Conservation (phyloP, 768 basidiomycete species). For the Russula compacta region DNA sequence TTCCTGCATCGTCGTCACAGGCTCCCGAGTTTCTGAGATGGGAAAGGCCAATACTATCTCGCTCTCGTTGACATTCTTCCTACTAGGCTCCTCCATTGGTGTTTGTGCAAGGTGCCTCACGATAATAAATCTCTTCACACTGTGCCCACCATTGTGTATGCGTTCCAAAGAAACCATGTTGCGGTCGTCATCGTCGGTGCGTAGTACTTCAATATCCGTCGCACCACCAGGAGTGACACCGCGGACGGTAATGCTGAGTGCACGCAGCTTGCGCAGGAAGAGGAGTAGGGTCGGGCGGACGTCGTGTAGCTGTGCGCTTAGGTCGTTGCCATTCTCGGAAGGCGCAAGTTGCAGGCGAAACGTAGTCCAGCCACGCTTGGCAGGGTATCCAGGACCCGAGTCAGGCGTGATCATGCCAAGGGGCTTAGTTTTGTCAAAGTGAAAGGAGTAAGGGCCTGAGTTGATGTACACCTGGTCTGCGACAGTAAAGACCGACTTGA, state of each 20-base stretch:
- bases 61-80: constrained; percentile 16
- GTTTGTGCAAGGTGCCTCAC: constrained; percentile 16
- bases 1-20: constrained; percentile 13
- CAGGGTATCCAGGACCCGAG: not conserved
- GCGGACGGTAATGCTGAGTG: constrained; percentile 10
- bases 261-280: constrained; percentile 22
- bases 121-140: constrained; percentile 6
- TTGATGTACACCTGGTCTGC: constrained; percentile 21
- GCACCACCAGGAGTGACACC: not conserved
- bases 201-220: not conserved
- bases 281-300: constrained; percentile 22
- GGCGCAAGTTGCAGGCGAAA: constrained; percentile 19
- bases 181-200: not conserved
- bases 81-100: constrained; percentile 12
- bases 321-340: constrained; percentile 2
- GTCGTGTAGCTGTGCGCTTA: constrained; percentile 14
- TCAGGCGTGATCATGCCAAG: constrained; percentile 26
- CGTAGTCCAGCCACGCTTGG: constrained; percentile 21
- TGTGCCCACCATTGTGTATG: not conserved
- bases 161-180: constrained; percentile 2
- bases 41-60: constrained; percentile 24
- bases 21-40: constrained; percentile 11
- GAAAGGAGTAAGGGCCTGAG: constrained; percentile 21
- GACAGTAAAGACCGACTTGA: constrained; percentile 27
- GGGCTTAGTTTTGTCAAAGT: constrained; percentile 14